phyloP scores from a whole-genome alignment of 2,329 filamentous ascomycete genomes.

The Keithomyces neogunnii region DNA sequence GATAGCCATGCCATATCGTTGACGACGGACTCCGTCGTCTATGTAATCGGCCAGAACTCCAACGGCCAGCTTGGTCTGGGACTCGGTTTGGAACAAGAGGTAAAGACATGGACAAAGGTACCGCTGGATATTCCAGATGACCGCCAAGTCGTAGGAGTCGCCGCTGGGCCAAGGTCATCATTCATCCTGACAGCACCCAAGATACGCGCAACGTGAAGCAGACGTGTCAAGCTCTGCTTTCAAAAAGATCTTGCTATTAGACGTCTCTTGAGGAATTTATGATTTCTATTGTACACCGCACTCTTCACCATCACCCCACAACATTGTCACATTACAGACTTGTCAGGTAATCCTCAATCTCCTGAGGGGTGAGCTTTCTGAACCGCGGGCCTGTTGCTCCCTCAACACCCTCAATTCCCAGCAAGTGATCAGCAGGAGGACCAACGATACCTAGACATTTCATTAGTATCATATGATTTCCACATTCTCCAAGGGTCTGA shows the following conservation, averaged over 20 bases:
- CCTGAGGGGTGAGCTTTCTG: conserved; percentile 90
- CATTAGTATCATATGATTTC: conserved; percentile 15
- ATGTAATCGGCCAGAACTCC: conserved; percentile 45
- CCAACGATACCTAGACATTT: conserved; percentile 72
- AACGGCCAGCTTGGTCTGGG: conserved; percentile 52
- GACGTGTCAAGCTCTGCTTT: neutral
- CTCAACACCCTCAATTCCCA: conserved; percentile 85
- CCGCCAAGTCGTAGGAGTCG: conserved; percentile 30
- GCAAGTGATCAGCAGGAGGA: conserved; percentile 82
- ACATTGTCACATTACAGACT: conserved; percentile 62
- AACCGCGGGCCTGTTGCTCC: conserved; percentile 79
- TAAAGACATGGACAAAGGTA: conserved; percentile 28
- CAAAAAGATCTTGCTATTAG: neutral
- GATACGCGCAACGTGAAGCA: neutral
- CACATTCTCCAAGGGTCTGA: neutral
- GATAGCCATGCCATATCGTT: conserved; percentile 50
- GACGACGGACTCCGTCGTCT: conserved; percentile 39
- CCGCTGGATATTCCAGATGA: conserved; percentile 17
- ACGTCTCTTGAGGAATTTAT: conserved; percentile 24
- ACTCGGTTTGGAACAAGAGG: conserved; percentile 6
- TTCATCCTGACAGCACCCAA: conserved; percentile 33
- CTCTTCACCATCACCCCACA: conserved; percentile 16
- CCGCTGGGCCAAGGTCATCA: conserved; percentile 39
- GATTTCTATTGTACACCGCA: conserved; percentile 41
- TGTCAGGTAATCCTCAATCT: conserved; percentile 99